Base-by-base conservation (phyloP, 2,329 filamentous ascomycete species). In the Neofusicoccum umdonicola region DNA sequence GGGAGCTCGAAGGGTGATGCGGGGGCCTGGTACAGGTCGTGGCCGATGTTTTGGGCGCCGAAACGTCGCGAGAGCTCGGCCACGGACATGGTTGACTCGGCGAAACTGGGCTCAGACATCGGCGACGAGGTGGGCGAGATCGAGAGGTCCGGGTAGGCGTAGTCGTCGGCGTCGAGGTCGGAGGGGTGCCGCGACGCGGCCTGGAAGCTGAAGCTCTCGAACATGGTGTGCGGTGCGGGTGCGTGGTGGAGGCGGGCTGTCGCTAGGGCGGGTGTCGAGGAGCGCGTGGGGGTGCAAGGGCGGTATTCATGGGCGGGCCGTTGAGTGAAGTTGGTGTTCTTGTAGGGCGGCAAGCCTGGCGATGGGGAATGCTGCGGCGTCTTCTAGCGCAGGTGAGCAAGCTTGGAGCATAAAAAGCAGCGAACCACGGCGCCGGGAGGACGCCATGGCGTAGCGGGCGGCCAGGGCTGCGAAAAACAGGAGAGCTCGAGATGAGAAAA, bases 121-220 rank as follows among this genome's bases (percentile, higher is more conserved):
- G 63, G 63, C 17, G 63, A 60, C 31, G 63, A 65, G 39, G 63
- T 65, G 42, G 63, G 63, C 45, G 63, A 65, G 54, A 65, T 37
- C 35, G 45, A 44, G 35, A 44, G n/a, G 39, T 52, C 48, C 13
- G n/a, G 51, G 37, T 58, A 51, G 19, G 54, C 34, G 47, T 37
- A 63, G 62, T 64, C 62, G 62, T 56, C 31, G 58, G 31, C 9
- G 50, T 64, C 62, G 35, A 64, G 51, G 3, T 42, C 48, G 12
- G 62, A 64, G n/a, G 63, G 54, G 47, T 65, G 63, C 60, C 72
- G 72, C 65, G 75, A 73, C 4, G 72, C 72, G 6, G 74, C 68
- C 41, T 69, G 71, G 69, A 79, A 77, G 69, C 76, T 77, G 67
- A 78, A 79, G 70, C 74, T 68, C 50, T 74, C 73, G 67, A 79